phyloP scores from a whole-genome alignment of 2,329 filamentous ascomycete genomes.

The Magnaporthiopsis rhizophila region DNA sequence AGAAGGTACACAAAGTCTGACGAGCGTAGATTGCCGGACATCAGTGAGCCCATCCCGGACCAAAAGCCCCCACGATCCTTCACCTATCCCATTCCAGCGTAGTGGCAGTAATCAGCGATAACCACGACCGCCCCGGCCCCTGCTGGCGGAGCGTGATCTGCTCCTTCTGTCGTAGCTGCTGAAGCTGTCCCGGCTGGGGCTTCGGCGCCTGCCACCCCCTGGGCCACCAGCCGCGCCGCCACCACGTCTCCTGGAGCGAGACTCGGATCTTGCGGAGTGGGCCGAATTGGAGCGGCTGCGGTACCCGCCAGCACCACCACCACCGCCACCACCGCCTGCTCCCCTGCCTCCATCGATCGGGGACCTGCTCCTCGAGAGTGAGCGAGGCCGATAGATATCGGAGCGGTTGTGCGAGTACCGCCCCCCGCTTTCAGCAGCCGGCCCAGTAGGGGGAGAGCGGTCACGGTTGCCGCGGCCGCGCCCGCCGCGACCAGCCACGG shows the following conservation, averaged over 20 bases:
- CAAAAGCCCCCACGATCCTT: neutral
- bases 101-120: neutral
- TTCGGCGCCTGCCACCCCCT: slow-evolving; percentile 29
- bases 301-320: slow-evolving; percentile 24
- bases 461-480: slow-evolving; percentile 31
- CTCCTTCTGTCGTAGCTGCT: slow-evolving; percentile 30
- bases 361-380: slow-evolving; percentile 41
- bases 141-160: slow-evolving; percentile 15
- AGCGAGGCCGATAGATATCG: slow-evolving; percentile 57
- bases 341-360: slow-evolving; percentile 22
- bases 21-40: neutral
- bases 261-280: slow-evolving; percentile 27
- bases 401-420: slow-evolving; percentile 20
- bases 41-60: neutral
- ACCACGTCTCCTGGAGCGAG: slow-evolving; percentile 22
- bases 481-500: slow-evolving; percentile 20
- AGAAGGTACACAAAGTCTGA: neutral
- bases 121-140: slow-evolving; percentile 6
- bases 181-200: slow-evolving; percentile 40
- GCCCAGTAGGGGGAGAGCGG: slow-evolving; percentile 21
- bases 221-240: slow-evolving; percentile 13
- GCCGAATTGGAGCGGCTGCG: slow-evolving; percentile 32
- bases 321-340: neutral
- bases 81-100: neutral
- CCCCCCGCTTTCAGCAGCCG: slow-evolving; percentile 8